phyloP scores from a whole-genome alignment of 495 filamentous ascomycete genomes.

The Aspergillus biplanus region DNA sequence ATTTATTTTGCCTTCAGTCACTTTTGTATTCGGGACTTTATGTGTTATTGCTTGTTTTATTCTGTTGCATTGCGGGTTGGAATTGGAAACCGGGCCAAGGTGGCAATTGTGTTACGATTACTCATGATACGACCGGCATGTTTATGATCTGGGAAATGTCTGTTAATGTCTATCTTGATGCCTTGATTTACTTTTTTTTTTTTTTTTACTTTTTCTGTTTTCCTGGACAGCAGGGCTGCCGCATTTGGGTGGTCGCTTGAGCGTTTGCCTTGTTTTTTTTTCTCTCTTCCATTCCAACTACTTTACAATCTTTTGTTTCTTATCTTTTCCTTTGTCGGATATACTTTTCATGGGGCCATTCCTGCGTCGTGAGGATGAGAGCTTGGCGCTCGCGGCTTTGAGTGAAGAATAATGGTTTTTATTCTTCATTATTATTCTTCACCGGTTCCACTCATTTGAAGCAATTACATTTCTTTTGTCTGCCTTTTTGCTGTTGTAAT shows the following conservation, averaged over 20 bases:
- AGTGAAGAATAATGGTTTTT: conserved; percentile 8
- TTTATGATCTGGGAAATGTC: conserved; percentile 29
- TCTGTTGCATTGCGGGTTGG: conserved; percentile 26
- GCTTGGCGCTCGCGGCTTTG: not conserved
- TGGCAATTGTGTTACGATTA: conserved; percentile 31
- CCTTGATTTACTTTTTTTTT: conserved; percentile 24
- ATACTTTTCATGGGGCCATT: conserved; percentile 15
- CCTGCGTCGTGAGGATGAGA: not conserved
- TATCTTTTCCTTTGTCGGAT: conserved; percentile 26
- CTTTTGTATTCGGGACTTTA: conserved; percentile 18
- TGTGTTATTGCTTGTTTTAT: conserved; percentile 17
- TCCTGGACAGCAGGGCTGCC: conserved; percentile 27
- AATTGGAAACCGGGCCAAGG: conserved; percentile 17
- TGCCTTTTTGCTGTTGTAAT: conserved; percentile 11
- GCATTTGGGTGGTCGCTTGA: conserved; percentile 17
- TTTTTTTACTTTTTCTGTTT: conserved; percentile 19
- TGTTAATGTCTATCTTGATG: conserved; percentile 29
- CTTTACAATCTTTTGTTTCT: conserved; percentile 10
- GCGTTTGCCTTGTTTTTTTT: conserved; percentile 8
- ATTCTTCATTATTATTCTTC: not conserved
- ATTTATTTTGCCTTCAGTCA: conserved; percentile 16
- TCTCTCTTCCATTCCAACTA: conserved; percentile 6
- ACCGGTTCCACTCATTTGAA: conserved; percentile 19
- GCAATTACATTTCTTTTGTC: conserved; percentile 24
- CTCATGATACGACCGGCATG: conserved; percentile 31